phyloP scores from a whole-genome alignment of 495 filamentous ascomycete genomes.

The Neurospora sp. region DNA sequence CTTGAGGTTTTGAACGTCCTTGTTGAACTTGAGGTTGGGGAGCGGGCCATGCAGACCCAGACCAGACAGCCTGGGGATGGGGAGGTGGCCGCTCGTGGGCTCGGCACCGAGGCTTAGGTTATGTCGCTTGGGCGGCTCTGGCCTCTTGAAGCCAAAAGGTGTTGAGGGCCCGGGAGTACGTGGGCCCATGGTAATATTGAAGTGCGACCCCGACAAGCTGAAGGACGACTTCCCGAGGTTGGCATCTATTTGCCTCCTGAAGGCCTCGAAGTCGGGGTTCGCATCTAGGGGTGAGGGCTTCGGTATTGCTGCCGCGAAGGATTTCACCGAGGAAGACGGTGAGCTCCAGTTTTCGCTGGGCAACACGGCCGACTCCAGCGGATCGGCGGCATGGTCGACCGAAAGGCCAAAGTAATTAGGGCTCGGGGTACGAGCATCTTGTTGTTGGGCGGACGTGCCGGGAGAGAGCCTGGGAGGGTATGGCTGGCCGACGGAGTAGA shows the following conservation, averaged over 20 bases:
- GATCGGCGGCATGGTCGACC: constrained; percentile 49
- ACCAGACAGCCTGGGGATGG: constrained; percentile 13
- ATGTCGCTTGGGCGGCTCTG: constrained; percentile 28
- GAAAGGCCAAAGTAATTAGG: constrained; percentile 77
- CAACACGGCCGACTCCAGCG: constrained; percentile 48
- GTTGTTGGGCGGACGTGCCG: constrained; percentile 15
- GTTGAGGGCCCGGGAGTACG: constrained; percentile 15
- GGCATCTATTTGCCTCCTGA: constrained; percentile 58
- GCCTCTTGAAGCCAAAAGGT: constrained; percentile 25
- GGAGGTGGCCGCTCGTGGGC: constrained; percentile 18
- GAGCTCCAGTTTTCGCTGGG: constrained; percentile 64
- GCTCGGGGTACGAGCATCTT: constrained; percentile 42
- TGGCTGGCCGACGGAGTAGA: constrained; percentile 36
- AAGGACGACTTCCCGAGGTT: constrained; percentile 40
- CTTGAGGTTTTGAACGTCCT: constrained; percentile 1
- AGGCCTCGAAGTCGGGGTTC: constrained; percentile 68
- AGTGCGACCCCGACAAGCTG: constrained; percentile 38
- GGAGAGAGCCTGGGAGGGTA: constrained; percentile 30
- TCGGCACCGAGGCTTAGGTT: constrained; percentile 27
- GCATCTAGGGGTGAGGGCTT: constrained; percentile 52
- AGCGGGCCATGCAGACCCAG: constrained; percentile 4
- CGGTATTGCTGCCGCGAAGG: constrained; percentile 58
- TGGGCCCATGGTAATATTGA: constrained; percentile 21
- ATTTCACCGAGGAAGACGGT: constrained; percentile 55
- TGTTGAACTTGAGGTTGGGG: constrained; percentile 4